Conservation (phyloP, 148 eudicot species). For the Rhododendron mucronatum region DNA sequence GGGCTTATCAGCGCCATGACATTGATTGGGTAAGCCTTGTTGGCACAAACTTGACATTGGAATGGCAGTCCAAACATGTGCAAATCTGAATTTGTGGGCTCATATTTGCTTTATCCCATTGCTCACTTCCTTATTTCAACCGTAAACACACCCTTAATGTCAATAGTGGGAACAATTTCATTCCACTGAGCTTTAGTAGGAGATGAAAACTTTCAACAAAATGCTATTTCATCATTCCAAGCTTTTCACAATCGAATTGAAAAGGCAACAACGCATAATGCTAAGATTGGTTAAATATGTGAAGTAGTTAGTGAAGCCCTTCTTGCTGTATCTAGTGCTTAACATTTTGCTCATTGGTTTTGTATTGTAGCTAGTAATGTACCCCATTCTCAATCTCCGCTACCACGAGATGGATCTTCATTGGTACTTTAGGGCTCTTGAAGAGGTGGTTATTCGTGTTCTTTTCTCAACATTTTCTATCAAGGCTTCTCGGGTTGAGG, state of each 20-base stretch:
- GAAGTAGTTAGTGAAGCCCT: neutral
- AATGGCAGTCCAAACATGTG: neutral
- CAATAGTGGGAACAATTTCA: neutral
- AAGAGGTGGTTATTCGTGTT: conserved; percentile 82
- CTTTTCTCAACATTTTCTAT: conserved; percentile 65
- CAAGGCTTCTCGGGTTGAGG: conserved; percentile 60
- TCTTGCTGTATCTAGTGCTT: conserved; percentile 2
- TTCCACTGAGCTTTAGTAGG: neutral
- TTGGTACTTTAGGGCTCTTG: conserved; percentile 92
- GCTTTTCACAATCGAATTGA: neutral
- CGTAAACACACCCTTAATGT: neutral
- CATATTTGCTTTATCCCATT: neutral
- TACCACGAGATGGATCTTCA: conserved; percentile 93
- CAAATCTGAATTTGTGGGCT: neutral
- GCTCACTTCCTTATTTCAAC: neutral
- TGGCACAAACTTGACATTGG: neutral
- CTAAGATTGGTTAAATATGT: neutral
- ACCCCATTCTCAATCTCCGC: conserved; percentile 82
- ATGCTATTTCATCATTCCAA: neutral
- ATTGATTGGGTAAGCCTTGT: neutral
- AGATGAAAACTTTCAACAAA: neutral
- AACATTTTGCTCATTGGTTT: conserved; percentile 13
- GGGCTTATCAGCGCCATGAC: neutral
- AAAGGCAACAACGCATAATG: neutral
- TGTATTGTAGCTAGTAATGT: conserved; percentile 70